Conservation (phyloP, 352 stramenopile species). For the Blastocystis sp. region DNA sequence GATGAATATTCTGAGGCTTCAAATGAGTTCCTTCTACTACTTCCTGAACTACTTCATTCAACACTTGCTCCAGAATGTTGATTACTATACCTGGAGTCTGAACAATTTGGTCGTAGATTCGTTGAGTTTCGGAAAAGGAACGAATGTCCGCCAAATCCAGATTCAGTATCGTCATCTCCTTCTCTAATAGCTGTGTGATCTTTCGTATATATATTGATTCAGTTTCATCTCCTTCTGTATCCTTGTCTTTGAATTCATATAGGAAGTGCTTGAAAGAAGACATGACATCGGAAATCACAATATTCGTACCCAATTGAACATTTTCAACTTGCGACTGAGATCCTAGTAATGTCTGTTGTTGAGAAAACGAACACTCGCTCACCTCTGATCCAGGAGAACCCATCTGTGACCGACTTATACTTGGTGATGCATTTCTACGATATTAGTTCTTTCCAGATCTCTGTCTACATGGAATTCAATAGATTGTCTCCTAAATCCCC, state of each 20-base stretch:
- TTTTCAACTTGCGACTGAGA: constrained; percentile 71
- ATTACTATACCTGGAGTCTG: constrained; percentile 84
- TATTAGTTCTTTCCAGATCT: neutral
- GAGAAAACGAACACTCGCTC: neutral
- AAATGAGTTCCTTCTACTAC: constrained; percentile 78
- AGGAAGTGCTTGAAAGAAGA: constrained; percentile 83
- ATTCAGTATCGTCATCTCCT: constrained; percentile 82
- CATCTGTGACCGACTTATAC: neutral
- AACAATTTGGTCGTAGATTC: constrained; percentile 92
- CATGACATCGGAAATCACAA: constrained; percentile 87
- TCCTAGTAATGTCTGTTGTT: neutral
- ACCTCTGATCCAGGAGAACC: neutral
- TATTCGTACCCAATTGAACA: constrained; percentile 88
- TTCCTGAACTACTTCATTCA: constrained; percentile 91
- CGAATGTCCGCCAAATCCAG: constrained; percentile 85
- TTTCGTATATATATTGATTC: constrained; percentile 77
- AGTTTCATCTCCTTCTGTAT: constrained; percentile 33
- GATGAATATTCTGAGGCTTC: constrained; percentile 71
- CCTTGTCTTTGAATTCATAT: constrained; percentile 76
- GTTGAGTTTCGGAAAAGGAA: constrained; percentile 77
- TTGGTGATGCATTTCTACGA: neutral
- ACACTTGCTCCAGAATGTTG: constrained; percentile 83
- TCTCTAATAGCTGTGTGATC: constrained; percentile 78
- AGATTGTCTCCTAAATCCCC: neutral
- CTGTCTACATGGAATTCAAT: neutral